phyloP scores from a whole-genome alignment of 352 stramenopile species.

The Vaucheria bursata region DNA sequence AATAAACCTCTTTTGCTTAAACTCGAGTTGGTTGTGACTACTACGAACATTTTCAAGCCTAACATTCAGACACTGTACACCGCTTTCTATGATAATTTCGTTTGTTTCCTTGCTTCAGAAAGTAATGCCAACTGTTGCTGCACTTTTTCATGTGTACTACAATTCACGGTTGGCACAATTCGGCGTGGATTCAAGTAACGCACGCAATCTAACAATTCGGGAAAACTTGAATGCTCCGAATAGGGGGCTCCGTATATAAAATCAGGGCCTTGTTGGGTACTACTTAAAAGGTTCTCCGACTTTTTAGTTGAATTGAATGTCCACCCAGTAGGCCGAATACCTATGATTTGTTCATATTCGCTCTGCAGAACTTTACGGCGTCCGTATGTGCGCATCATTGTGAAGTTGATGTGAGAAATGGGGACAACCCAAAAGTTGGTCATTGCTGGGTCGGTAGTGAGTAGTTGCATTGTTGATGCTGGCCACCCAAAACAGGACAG shows the following conservation, averaged over 20 bases:
- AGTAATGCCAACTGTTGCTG: neutral
- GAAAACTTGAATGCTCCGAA: slow-evolving; percentile 42
- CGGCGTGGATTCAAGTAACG: neutral
- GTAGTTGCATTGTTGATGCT: neutral
- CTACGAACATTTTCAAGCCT: too few relatives aligned
- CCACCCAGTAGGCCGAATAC: slow-evolving; percentile 35
- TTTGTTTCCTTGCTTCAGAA: neutral
- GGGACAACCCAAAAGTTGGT: neutral
- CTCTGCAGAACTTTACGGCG: neutral
- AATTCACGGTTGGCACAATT: slow-evolving; percentile 3
- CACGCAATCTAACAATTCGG: slow-evolving; percentile 41
- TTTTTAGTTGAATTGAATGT: slow-evolving; percentile 14
- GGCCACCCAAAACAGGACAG: neutral
- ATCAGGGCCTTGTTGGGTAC: slow-evolving; percentile 12
- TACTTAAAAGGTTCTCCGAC: neutral
- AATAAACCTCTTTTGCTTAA: too few relatives aligned
- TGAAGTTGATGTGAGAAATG: neutral
- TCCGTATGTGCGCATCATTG: neutral
- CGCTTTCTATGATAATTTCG: neutral
- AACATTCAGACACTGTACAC: too few relatives aligned
- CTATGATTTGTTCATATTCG: slow-evolving; percentile 16
- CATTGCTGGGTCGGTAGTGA: neutral
- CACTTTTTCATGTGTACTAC: neutral
- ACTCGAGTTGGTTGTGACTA: too few relatives aligned
- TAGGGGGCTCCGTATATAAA: slow-evolving; percentile 38